These are phyloP conservation scores for Teunomyces stri DNA, from an alignment of 805 yeast species.

Conservation along the genomic window DNA sequence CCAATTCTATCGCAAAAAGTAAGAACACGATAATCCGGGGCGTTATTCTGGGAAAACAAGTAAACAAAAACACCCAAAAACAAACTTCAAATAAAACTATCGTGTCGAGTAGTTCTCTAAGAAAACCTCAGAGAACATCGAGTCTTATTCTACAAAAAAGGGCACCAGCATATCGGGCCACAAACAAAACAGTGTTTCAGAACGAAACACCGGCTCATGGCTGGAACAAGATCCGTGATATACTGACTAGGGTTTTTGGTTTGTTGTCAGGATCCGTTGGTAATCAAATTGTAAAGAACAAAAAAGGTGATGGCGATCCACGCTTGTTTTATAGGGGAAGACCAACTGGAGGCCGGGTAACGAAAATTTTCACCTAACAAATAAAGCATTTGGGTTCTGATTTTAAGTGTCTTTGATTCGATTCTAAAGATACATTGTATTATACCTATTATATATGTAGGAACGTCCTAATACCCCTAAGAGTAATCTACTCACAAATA, in stretches of 20 bases:
- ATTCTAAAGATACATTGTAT: conserved; percentile 1
- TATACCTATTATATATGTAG: conserved; percentile 7
- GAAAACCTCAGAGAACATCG: conserved; percentile 15
- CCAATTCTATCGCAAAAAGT: conserved; percentile 35
- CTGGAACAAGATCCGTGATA: conserved; percentile 16
- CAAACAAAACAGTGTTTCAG: conserved; percentile 14
- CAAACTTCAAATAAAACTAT: conserved; percentile 21
- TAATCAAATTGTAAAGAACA: conserved; percentile 23
- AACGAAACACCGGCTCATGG: conserved; percentile 22
- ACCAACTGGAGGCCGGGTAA: not conserved
- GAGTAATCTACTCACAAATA: conserved; percentile 3
- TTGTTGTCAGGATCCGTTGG: conserved; percentile 32
- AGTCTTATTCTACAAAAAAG: conserved; percentile 8
- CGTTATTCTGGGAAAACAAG: conserved; percentile 37
- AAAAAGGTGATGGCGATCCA: not conserved
- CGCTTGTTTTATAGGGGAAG: not conserved
- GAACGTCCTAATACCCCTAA: conserved; percentile 2
- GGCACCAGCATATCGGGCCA: conserved; percentile 3
- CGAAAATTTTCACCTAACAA: not conserved
- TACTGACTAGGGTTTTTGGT: conserved; percentile 28
- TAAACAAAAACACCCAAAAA: conserved; percentile 27
- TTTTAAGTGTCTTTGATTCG: no score
- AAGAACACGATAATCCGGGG: conserved; percentile 47
- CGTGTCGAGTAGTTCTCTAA: conserved; percentile 4
- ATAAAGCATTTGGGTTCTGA: not conserved